Base-by-base conservation (phyloP, 495 filamentous ascomycete species). In the Podospora bellae-mahoneyi region DNA sequence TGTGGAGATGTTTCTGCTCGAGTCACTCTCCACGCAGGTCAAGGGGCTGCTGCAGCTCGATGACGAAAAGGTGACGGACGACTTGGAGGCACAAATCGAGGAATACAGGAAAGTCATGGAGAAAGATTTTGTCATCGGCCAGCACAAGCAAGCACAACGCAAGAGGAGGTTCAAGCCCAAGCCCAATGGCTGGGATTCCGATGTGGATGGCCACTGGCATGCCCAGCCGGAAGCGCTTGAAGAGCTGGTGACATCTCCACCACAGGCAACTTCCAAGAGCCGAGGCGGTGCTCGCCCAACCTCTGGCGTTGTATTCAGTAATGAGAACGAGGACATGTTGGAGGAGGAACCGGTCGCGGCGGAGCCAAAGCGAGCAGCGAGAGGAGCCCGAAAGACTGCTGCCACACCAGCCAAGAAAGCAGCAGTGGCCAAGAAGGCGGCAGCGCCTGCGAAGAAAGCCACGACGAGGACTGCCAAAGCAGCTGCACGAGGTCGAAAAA, bases 1-100 rank as follows among this genome's bases (percentile, higher is more conserved):
- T 0, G 90, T 98, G 85, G 90, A 96, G 72, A 86, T 85, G 71
- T 98, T 98, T 72, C 91, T 98, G 27, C 87, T 87, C 56, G 89
- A 96, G 18, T 92, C 90, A 26, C 81, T 98, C 2, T 82, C 86
- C 16, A 87, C 83, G 67, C 92, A 96, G 72, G 81, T 96, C 53
- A 91, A 90, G 71, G 86, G 92, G 62, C 79, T 99, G 60, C 75
- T 93, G 13, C 84, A 90, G 32, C 84, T 88, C 6, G 87, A 89
- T 10, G 86, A 90, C 28, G 87, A 90, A 1, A 89, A 91, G 15
- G 86, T 89, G 27, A 60, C 23, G 7, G 74, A 73, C 5, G 85
- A 83, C n/a, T 79, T 97, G 23, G 85, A 86, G 4, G 83, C 83
- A 9, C 87, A 86, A 13, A 95, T 97, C 84, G 90, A 91, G 56